Base-by-base conservation (phyloP, 768 basidiomycete species). In the Rhizopogon vinicolor region DNA sequence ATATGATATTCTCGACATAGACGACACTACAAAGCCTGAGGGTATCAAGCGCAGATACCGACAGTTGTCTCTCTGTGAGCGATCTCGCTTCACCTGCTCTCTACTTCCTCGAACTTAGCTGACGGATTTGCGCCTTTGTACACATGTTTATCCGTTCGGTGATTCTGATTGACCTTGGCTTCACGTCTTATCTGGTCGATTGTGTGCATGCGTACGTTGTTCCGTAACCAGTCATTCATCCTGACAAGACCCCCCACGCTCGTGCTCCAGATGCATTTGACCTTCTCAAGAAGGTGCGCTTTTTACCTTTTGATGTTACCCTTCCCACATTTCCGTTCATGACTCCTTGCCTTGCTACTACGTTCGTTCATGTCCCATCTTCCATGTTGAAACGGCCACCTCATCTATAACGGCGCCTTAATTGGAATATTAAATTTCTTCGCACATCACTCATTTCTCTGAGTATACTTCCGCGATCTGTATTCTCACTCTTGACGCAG, bases 211-310 rank as follows among this genome's bases (percentile, higher is more conserved):
- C 52, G 78, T 78, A 79, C 77, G 76, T 79, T 75, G 58, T 70
- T 53, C 67, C 58, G 70, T 62, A 63, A 59, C 58, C 68, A 93
- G 91, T 97, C 72, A 98, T 99, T 65, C 97, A 99, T 79, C 97
- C 97, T 58, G 97, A 99, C 78, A 99, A 98, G 80, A 89, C 89
- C 63, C 76, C 90, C 68, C 92, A 97, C 73, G 78, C 82, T 29
- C 83, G 85, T 64, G 91, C 92, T 50, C 87, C 92, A 63, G 92
- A 97, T 72, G 94, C 94, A 1, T 97, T 97, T 67, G 93, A 96
- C 70, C 66, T 93, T 35, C 78, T 97, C 45, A 97, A 97, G 77
- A 96, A 97, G 84, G 92, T 89, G 50, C 10, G 72, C 60, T 10
- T 53, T n/a, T 29, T 18, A 42, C 42, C 42, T 22, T 14, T 13